Percentiles rank a stretch among this genome's conserved stretches.
Evolutionary conservation across 208 protist species (phyloP).

Genomic region (Trypanosoma lewisi): DNA sequence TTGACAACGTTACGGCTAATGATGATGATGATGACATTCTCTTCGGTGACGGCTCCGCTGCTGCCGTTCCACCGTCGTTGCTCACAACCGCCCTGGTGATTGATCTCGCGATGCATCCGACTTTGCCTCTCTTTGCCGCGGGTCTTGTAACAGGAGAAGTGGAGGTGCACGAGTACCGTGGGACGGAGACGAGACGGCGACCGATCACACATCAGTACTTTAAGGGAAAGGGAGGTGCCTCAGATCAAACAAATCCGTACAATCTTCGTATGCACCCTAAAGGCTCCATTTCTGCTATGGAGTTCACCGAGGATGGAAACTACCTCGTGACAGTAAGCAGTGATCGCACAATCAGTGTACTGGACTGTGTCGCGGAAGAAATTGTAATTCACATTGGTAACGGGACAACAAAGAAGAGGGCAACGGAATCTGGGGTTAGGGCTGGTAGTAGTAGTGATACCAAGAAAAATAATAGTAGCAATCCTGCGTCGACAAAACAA

Average conservation of each 20-base stretch:
- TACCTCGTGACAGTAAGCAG: slow-evolving; percentile 82
- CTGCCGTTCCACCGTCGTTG: slow-evolving; percentile 60
- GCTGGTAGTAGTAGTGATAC: slow-evolving; percentile 2
- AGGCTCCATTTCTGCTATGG: slow-evolving; percentile 68
- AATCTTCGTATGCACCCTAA: slow-evolving; percentile 84
- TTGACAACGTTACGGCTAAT: slow-evolving; percentile 30
- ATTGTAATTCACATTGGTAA: slow-evolving; percentile 72
- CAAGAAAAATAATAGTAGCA: slow-evolving; percentile 38
- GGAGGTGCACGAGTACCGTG: slow-evolving; percentile 72
- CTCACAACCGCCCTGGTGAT: slow-evolving; percentile 58
- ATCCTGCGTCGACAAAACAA: slow-evolving; percentile 6
- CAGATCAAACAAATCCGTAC: slow-evolving; percentile 12
- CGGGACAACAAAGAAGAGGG: slow-evolving; percentile 20
- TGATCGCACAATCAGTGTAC: slow-evolving; percentile 74
- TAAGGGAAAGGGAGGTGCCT: background rate
- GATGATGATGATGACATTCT: slow-evolving; percentile 58
- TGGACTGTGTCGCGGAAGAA: slow-evolving; percentile 75
- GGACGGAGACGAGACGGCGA: slow-evolving; percentile 45
- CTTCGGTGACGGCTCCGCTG: slow-evolving; percentile 55
- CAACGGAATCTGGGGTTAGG: no score
- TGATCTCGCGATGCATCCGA: slow-evolving; percentile 79
- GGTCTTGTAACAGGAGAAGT: slow-evolving; percentile 82
- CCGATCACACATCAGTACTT: slow-evolving; percentile 21
- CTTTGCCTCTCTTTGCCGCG: slow-evolving; percentile 62
- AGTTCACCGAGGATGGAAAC: slow-evolving; percentile 86